These are phyloP conservation scores for Euryodendron excelsum DNA, from an alignment of 148 eudicot genomes.

Conservation along the genomic window DNA sequence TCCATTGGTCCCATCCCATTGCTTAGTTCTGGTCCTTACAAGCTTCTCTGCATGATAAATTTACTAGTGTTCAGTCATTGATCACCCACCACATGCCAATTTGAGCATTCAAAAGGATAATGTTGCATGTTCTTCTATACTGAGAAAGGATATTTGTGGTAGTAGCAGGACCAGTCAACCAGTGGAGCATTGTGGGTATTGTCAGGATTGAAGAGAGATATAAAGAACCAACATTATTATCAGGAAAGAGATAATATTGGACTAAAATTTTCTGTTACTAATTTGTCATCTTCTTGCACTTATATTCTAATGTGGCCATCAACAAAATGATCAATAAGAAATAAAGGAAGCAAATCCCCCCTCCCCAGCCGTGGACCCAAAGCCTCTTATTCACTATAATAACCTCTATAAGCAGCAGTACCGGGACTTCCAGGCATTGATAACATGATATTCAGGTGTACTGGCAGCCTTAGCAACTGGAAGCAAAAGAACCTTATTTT, in stretches of 20 bases:
- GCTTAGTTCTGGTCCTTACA: not conserved
- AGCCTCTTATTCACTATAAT: not conserved
- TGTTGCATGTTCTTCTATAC: not conserved
- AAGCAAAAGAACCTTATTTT: conserved; percentile 1
- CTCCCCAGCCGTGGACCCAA: not conserved
- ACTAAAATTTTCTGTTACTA: conserved; percentile 9
- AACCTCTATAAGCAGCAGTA: not conserved
- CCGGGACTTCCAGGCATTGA: not conserved
- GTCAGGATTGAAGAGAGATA: conserved; percentile 20
- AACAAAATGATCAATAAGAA: not conserved
- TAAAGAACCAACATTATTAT: conserved; percentile 9
- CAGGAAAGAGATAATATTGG: not conserved
- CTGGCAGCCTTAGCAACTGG: not conserved
- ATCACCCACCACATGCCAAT: not conserved
- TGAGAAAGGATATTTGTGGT: conserved; percentile 7
- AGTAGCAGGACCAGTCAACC: conserved; percentile 15
- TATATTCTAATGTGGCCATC: not conserved
- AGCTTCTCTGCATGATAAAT: not conserved
- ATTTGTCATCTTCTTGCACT: conserved; percentile 3
- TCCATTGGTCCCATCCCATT: not conserved
- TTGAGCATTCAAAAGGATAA: conserved; percentile 9
- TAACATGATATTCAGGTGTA: not conserved
- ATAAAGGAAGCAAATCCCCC: not conserved
- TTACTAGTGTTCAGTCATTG: not conserved
- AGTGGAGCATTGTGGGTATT: conserved; percentile 25